Base-by-base conservation (phyloP, 2,329 filamentous ascomycete species). In the Talaromyces sp. region DNA sequence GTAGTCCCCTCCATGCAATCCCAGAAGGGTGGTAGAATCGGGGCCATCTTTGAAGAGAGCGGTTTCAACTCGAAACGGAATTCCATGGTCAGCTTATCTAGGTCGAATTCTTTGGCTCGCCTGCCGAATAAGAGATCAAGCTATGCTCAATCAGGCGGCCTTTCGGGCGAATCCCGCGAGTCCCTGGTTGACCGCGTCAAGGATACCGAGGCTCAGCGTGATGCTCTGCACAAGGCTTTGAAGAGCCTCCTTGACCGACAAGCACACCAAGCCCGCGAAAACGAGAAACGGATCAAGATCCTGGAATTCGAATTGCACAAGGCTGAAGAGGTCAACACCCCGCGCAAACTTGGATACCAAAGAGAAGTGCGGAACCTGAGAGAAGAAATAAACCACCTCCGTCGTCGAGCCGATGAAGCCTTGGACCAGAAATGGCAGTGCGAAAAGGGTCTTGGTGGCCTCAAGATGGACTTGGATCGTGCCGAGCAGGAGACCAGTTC, bases 381-480 rank as follows among this genome's bases (percentile, higher is more conserved):
- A 63, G 87, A 89, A 27, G 95, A 99, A 73, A 90, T 99, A 64
- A 91, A 90, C 57, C 84, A 89, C 17, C 82, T 99, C 61, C 88
- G 95, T 51, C 88, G 88, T 64, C 87, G 95, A 59, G 93, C 93
- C 32, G 93, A 99, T 69, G 93, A 98, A 65, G 93, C 93, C 17
- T 84, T 98, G 15, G 92, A 96, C 71, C 91, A 96, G 70, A 98
- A 98, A 76, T 98, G 91, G 88, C 90, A 96, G 72, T 93, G 93
- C 64, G 93, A 97, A 77, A 96, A 96, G 77, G 92, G 92, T 19
- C 80, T 98, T 1, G 84, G 86, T 58, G 92, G 93, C 60, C 79
- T 98, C 61, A 96, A 96, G 79, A 97, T 96, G 90, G 93, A 98
- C 71, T 85, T 99, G 49, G 95, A 98, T 75, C 90, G 93, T 64